Evolutionary conservation across 2,329 filamentous ascomycete genomes (phyloP), one percentile per base, ranked within the genome.

Genomic region (Leptodontidium sp.): DNA sequence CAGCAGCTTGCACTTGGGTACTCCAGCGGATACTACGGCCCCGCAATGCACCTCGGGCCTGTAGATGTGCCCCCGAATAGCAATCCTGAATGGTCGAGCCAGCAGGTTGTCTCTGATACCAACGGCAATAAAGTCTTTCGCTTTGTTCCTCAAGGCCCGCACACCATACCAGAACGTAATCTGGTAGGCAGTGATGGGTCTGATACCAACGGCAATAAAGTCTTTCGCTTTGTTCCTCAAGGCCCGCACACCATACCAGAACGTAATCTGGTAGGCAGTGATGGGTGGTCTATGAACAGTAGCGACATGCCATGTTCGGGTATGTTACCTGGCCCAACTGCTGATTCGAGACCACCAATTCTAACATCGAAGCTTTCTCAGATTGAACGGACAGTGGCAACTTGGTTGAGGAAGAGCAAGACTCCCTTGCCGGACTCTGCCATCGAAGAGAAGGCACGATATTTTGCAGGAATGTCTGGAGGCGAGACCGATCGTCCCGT

Each of bases 351-450:
- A 49, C 17, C 17, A 17, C 45, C 17, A 49, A 14, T 49, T n/a
- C 45, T 49, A 49, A 49, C 45, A 49, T 49, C 45, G 45, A 49
- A 49, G 45, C 45, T 49, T 49, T 49, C 45, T 49, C 17, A 49
- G 45, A 49, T 49, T 49, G 8, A 49, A 49, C 45, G 45, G 21
- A 49, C 17, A 49, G 17, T 49, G 8, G 45, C 45, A 49, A 21
- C 45, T 49, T 49, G 8, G 17, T 49, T 49, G 8, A 49, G 45
- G 45, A 49, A 49, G 17, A 49, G 45, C 17, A 49, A 49, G 45
- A 49, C 17, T 49, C 45, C 45, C 45, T 49, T 49, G 17, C 14
- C 45, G 45, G 45, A 49, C 45, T 49, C 17, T 49, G 17, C 45
- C 8, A 49, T 49, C 45, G 45, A 49, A 49, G 45, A 49, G 45